Conservation (phyloP, 768 basidiomycete genomes). For the Tulasnella sp. region DNA sequence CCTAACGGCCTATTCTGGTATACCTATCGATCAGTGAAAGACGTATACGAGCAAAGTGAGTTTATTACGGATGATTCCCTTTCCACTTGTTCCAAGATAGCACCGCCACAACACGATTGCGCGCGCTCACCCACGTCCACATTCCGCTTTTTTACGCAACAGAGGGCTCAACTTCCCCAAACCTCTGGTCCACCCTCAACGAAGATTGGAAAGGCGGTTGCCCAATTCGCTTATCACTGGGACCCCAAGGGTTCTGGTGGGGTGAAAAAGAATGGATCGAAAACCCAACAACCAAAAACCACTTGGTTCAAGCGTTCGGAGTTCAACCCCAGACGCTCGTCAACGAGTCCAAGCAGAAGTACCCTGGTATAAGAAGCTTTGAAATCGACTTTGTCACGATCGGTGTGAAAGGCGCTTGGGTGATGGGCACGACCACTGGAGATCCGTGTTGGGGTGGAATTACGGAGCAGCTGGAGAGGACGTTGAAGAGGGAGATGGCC, state of each 20-base stretch:
- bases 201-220: slow-evolving; percentile 19
- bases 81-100: not conserved
- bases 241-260: slow-evolving; percentile 4
- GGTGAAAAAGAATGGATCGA: slow-evolving; percentile 17
- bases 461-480: not conserved
- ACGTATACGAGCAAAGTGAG: slow-evolving; percentile 15
- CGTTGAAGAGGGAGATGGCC: not conserved
- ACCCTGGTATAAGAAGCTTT: not conserved
- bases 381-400: slow-evolving; percentile 13
- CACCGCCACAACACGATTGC: not conserved
- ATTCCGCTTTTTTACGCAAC: not conserved
- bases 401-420: slow-evolving; percentile 1
- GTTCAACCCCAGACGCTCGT: not conserved
- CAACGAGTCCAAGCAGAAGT: not conserved
- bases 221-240: slow-evolving; percentile 1
- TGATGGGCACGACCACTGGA: not conserved
- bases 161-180: slow-evolving; percentile 7
- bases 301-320: slow-evolving; percentile 13
- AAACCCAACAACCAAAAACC: not conserved
- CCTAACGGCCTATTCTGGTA: slow-evolving; percentile 13
- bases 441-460: slow-evolving; percentile 5
- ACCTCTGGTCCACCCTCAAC: slow-evolving; percentile 3
- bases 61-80: not conserved
- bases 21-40: slow-evolving; percentile 14
- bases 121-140: not conserved